Evolutionary conservation across 2,329 filamentous ascomycete genomes (phyloP).

Genomic region (Apiospora kogelbergensis): DNA sequence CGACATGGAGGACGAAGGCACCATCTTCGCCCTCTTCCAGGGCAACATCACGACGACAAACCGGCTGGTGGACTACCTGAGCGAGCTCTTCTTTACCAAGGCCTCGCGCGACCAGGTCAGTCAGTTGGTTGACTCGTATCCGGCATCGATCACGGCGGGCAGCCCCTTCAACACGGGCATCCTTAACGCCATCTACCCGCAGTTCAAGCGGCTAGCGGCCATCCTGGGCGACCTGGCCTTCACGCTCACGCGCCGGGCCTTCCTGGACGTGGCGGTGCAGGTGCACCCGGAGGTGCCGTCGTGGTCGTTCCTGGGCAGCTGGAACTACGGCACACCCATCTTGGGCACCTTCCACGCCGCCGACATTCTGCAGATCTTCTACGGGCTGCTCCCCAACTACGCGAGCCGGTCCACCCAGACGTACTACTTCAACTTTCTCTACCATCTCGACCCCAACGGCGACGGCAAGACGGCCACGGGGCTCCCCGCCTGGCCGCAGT

Average conservation of each 20-base stretch:
- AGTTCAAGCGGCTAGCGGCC: constrained; percentile 75
- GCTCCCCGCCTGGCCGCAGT: constrained; percentile 38
- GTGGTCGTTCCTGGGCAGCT: constrained; percentile 76
- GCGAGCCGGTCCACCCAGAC: constrained; percentile 59
- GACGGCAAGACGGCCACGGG: constrained; percentile 21
- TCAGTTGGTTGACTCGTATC: constrained; percentile 62
- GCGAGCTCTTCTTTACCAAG: constrained; percentile 56
- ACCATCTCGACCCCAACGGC: constrained; percentile 68
- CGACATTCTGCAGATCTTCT: constrained; percentile 70
- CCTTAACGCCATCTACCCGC: constrained; percentile 71
- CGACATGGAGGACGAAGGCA: constrained; percentile 79
- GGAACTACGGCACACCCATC: constrained; percentile 69
- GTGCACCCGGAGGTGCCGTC: constrained; percentile 58
- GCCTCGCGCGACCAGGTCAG: constrained; percentile 52
- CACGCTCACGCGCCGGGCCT: constrained; percentile 66
- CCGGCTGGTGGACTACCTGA: constrained; percentile 62
- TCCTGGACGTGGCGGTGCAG: constrained; percentile 49
- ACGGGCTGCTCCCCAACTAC: constrained; percentile 62
- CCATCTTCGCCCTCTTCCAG: constrained; percentile 70
- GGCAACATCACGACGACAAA: constrained; percentile 63
- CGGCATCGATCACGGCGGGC: constrained; percentile 54
- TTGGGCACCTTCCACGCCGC: constrained; percentile 75
- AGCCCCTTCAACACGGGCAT: constrained; percentile 70
- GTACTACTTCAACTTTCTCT: constrained; percentile 73
- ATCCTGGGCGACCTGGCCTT: constrained; percentile 76